phyloP scores from a whole-genome alignment of 2,329 filamentous ascomycete genomes.

The Rhexocercosporidium sp. region DNA sequence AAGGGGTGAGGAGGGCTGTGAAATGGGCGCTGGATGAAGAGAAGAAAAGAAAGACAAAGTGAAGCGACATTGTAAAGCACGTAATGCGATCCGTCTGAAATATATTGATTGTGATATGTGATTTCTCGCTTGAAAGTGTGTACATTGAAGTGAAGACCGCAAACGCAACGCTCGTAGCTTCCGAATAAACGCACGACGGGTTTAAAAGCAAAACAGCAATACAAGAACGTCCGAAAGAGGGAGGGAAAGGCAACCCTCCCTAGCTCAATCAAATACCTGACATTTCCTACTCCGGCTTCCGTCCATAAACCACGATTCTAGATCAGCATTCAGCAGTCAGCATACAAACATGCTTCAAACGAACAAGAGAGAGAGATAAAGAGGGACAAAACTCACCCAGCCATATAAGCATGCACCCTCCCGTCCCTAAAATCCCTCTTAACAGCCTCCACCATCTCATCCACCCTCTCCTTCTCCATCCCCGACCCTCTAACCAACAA shows the following conservation, averaged over 20 bases:
- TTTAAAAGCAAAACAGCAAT: neutral
- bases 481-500: neutral
- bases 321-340: no score
- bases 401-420: constrained; percentile 16
- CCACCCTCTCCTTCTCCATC: neutral
- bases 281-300: neutral
- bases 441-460: constrained; percentile 4
- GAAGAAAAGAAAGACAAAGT: neutral
- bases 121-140: neutral
- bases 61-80: neutral
- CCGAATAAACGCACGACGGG: neutral
- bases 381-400: constrained; percentile 4
- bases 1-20: neutral
- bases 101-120: neutral
- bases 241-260: neutral
- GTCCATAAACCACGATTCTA: constrained; percentile 17
- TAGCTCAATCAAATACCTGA: neutral
- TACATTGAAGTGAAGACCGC: neutral
- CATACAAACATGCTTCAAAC: neutral
- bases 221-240: neutral
- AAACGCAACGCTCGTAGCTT: neutral
- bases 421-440: constrained; percentile 10
- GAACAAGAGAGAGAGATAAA: neutral
- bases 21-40: neutral
- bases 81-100: neutral